Evolutionary conservation across 1,139 yeast species (phyloP).

Genomic region (Pichia sp.): DNA sequence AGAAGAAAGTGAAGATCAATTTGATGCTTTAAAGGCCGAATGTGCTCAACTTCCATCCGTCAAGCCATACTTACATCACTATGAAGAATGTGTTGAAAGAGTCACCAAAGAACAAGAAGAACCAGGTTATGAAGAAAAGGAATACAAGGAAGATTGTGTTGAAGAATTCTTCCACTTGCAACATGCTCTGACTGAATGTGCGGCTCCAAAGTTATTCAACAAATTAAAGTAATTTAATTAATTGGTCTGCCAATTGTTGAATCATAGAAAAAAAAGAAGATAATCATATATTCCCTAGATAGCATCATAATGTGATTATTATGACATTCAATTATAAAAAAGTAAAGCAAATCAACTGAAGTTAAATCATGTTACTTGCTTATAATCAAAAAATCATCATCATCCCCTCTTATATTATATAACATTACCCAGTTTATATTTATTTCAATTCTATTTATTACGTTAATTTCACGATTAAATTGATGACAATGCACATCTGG

Average conservation of each 20-base stretch:
- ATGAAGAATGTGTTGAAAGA: constrained; percentile 91
- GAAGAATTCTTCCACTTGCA: constrained; percentile 97
- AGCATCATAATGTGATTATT: no score
- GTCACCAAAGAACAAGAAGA: constrained; percentile 83
- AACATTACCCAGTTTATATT: no score
- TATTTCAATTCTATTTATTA: background rate
- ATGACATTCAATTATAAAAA: no score
- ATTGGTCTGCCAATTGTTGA: no score
- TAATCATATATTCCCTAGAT: no score
- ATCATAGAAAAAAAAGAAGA: background rate
- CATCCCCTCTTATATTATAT: no score
- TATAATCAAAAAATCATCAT: no score
- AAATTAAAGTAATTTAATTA: constrained; percentile 57
- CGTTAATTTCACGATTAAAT: background rate
- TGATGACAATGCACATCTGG: background rate
- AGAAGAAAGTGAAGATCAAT: constrained; percentile 63
- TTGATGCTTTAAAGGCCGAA: constrained; percentile 58
- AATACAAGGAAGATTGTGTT: constrained; percentile 93
- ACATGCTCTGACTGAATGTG: constrained; percentile 89
- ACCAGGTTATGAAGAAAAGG: constrained; percentile 67
- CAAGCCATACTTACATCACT: constrained; percentile 76
- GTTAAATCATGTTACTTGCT: no score
- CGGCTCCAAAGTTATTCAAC: constrained; percentile 84
- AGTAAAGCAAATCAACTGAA: no score
- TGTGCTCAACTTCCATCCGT: constrained; percentile 64